Conservation (phyloP, 441 rosid species). For the Syzygium syzygioides region DNA sequence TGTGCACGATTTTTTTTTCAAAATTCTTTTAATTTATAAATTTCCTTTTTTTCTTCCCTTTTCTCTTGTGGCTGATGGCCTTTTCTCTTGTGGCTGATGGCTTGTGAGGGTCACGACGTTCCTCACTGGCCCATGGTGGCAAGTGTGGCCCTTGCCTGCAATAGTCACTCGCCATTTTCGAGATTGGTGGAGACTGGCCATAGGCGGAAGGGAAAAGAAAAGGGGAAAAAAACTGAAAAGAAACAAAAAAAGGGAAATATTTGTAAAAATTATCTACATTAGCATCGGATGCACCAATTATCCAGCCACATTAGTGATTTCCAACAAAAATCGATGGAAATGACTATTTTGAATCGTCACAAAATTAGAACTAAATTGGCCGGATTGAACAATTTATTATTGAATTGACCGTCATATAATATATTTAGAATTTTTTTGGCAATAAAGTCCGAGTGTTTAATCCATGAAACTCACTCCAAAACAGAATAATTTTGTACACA, state of each 20-base stretch:
- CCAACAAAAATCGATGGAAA: fast-evolving
- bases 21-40: too few relatives aligned
- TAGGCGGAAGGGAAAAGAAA: not conserved
- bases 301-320: fast-evolving
- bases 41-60: too few relatives aligned
- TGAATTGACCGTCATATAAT: fast-evolving
- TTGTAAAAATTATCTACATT: not conserved
- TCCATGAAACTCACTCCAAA: not conserved
- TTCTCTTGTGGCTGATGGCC: too few relatives aligned
- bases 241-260: not conserved
- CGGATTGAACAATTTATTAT: not conserved
- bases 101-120: too few relatives aligned
- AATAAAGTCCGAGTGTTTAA: not conserved
- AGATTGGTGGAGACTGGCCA: not conserved
- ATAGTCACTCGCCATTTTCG: fast-evolving
- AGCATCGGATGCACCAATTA: not conserved
- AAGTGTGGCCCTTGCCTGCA: not conserved
- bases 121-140: too few relatives aligned
- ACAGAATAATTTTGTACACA: not conserved
- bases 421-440: not conserved
- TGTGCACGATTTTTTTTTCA: too few relatives aligned
- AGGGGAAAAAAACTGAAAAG: not conserved
- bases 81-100: too few relatives aligned
- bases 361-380: not conserved
- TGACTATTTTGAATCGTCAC: not conserved